Conservation (phyloP, 441 rosid species). For the Erodium trifolium region DNA sequence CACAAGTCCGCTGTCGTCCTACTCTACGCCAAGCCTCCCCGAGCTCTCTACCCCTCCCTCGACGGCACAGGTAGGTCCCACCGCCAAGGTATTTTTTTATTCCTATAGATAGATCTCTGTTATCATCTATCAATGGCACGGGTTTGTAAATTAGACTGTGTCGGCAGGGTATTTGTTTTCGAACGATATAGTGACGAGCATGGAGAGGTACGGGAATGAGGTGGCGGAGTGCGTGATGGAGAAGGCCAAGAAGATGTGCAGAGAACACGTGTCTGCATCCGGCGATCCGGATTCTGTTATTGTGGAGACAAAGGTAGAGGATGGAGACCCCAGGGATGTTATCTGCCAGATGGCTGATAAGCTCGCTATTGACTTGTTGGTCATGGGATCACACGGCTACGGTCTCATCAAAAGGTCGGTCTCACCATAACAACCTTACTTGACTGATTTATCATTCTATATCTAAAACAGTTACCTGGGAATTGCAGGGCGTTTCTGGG, state of each 20-base stretch:
- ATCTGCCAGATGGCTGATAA: slow-evolving; percentile 44
- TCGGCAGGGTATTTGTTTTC: slow-evolving; percentile 48
- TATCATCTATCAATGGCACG: too few species aligned
- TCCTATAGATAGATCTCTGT: too few species aligned
- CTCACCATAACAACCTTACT: background rate
- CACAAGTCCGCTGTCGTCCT: too few species aligned
- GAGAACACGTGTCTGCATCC: slow-evolving; percentile 12
- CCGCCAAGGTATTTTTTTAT: background rate
- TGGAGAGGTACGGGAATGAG: slow-evolving; percentile 35
- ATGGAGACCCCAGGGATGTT: slow-evolving; percentile 52
- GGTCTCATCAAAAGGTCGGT: slow-evolving; percentile 46
- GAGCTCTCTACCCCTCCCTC: slow-evolving; percentile 27
- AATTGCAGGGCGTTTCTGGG: slow-evolving; percentile 43
- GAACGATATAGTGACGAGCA: slow-evolving; percentile 35
- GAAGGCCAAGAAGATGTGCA: slow-evolving; percentile 42
- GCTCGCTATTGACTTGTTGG: slow-evolving; percentile 35
- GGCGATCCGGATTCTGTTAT: slow-evolving; percentile 29
- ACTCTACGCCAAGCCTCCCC: slow-evolving; percentile 40
- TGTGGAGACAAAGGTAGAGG: slow-evolving; percentile 39
- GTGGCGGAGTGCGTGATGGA: slow-evolving; percentile 34
- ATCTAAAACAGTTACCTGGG: background rate
- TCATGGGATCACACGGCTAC: slow-evolving; percentile 59
- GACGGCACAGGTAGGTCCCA: slow-evolving; percentile 38
- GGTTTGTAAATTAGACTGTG: too few species aligned
- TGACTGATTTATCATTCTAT: too few species aligned